These are phyloP conservation scores for Lactifluus hygrophoroides DNA, from an alignment of 768 basidiomycete genomes.

Conservation along the genomic window DNA sequence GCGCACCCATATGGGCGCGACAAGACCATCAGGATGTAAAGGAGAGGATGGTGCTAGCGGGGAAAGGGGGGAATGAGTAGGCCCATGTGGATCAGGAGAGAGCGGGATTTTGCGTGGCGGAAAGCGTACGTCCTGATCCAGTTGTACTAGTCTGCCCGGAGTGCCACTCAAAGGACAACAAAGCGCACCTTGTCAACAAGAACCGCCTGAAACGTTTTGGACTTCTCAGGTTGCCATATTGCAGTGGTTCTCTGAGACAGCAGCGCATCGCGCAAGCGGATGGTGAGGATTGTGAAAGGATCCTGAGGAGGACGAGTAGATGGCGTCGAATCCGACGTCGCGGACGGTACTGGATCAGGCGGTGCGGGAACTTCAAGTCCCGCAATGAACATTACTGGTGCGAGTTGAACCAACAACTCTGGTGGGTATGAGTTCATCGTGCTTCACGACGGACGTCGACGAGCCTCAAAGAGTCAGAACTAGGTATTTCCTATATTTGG, in stretches of 20 bases:
- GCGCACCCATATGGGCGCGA: conserved; percentile 96
- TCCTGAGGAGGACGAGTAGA: conserved; percentile 37
- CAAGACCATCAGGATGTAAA: conserved; percentile 87
- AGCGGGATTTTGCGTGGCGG: conserved; percentile 74
- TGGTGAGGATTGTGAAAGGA: conserved; percentile 49
- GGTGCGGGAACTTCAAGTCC: conserved; percentile 48
- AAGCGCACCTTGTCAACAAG: conserved; percentile 65
- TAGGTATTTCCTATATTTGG: too few species aligned
- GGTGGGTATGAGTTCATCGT: conserved; percentile 88
- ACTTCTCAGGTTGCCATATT: conserved; percentile 66
- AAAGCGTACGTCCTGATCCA: conserved; percentile 60
- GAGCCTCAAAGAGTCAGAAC: too few species aligned
- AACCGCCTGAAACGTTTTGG: conserved; percentile 70
- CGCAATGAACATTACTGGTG: conserved; percentile 92
- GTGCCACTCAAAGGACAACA: background rate
- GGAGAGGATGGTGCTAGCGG: conserved; percentile 86
- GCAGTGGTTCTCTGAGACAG: conserved; percentile 51
- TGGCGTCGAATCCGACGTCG: conserved; percentile 22
- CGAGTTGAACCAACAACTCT: conserved; percentile 81
- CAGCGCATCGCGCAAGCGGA: conserved; percentile 63
- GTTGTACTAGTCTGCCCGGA: background rate
- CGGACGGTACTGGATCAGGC: conserved; percentile 17
- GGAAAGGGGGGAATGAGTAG: conserved; percentile 83
- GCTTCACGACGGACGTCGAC: background rate
- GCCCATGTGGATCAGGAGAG: conserved; percentile 44